Evolutionary conservation across 2,329 filamentous ascomycete species (phyloP).

Genomic region (Akanthomyces uredinophilus): DNA sequence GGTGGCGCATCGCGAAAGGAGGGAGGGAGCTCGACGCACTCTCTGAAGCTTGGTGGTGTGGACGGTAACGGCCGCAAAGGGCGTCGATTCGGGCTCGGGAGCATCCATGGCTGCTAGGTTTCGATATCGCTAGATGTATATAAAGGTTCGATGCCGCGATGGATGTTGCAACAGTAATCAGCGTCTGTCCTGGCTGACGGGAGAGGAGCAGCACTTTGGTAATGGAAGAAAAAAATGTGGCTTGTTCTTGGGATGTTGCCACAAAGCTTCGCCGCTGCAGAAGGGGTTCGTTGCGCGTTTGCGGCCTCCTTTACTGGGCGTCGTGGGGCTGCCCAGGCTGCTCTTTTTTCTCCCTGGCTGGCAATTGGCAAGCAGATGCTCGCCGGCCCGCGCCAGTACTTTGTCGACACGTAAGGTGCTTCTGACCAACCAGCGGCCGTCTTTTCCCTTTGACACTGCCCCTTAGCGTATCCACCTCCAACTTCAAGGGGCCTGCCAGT

Average conservation of each 20-base stretch:
- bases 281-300: slow-evolving; percentile 12
- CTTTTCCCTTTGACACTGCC: not conserved
- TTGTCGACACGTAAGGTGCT: slow-evolving; percentile 11
- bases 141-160: not conserved
- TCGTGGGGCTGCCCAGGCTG: slow-evolving; percentile 2
- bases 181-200: not conserved
- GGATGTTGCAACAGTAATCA: not conserved
- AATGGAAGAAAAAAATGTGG: not conserved
- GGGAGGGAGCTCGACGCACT: slow-evolving; percentile 43
- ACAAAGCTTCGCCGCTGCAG: slow-evolving; percentile 7
- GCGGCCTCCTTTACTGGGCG: slow-evolving; percentile 11
- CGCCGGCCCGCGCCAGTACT: not conserved
- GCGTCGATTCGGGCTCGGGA: slow-evolving; percentile 80
- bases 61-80: slow-evolving; percentile 82
- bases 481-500: not conserved
- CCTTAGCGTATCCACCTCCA: not conserved
- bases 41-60: slow-evolving; percentile 73
- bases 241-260: slow-evolving; percentile 14
- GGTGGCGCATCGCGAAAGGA: not conserved
- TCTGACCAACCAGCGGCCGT: slow-evolving; percentile 1
- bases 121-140: not conserved
- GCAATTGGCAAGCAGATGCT: not conserved
- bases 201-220: not conserved
- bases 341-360: not conserved
- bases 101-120: slow-evolving; percentile 62